These are phyloP conservation scores for Penicillium sp. DNA, from an alignment of 2,329 filamentous ascomycete genomes.

Conservation along the genomic window DNA sequence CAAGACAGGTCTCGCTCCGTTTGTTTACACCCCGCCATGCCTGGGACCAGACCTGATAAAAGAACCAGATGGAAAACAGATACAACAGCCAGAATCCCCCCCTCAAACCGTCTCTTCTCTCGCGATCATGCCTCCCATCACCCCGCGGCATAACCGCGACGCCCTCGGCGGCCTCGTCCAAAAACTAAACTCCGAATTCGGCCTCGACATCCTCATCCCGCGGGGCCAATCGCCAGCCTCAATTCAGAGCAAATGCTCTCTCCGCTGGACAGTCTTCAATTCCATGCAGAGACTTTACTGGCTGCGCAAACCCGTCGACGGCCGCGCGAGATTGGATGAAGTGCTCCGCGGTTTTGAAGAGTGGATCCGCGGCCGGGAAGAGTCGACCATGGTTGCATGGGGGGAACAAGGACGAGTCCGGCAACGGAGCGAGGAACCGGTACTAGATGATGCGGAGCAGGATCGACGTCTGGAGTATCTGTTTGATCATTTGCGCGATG, in stretches of 20 bases:
- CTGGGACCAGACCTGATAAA: neutral
- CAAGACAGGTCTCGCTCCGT: neutral
- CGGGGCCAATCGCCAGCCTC: slow-evolving; percentile 16
- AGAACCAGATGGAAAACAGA: neutral
- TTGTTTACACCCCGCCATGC: slow-evolving; percentile 2
- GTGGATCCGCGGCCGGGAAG: slow-evolving; percentile 15
- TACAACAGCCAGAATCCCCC: neutral
- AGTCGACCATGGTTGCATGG: neutral
- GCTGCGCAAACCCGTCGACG: slow-evolving; percentile 5
- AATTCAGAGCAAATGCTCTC: slow-evolving; percentile 10
- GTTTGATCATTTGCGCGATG: slow-evolving; percentile 27
- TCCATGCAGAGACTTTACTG: slow-evolving; percentile 30
- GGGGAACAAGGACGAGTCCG: neutral
- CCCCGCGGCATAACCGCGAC: slow-evolving; percentile 22
- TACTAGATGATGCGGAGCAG: slow-evolving; percentile 19
- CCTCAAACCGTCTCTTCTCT: too few relatives aligned
- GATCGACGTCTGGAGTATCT: slow-evolving; percentile 27
- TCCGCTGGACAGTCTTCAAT: slow-evolving; percentile 24
- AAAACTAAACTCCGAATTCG: slow-evolving; percentile 32
- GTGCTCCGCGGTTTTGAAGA: slow-evolving; percentile 31
- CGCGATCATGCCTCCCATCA: slow-evolving; percentile 10
- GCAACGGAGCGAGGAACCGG: slow-evolving; percentile 5
- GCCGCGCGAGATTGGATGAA: slow-evolving; percentile 16
- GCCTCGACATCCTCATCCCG: slow-evolving; percentile 30
- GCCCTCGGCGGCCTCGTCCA: slow-evolving; percentile 27